Evolutionary conservation across 192 early-diverging fungal genomes (phyloP), one percentile per base, ranked within the genome.

Genomic region (Coemansia sp.): DNA sequence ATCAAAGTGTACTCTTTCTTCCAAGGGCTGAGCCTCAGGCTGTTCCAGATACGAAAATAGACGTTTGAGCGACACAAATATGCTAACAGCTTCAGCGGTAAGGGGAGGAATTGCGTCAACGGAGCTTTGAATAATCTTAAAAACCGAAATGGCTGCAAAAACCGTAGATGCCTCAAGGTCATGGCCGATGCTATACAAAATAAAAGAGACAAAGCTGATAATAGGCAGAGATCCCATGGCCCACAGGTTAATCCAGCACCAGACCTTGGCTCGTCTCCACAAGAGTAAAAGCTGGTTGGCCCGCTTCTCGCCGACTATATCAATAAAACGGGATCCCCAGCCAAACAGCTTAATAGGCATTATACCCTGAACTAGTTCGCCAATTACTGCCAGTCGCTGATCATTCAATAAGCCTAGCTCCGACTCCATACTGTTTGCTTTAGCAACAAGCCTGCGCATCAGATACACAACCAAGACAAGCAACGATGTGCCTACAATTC

Each of bases 331-430:
- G 9, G 76, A 52, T 57, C 88, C 89, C 91, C 91, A 93, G n/a
- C 86, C 88, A 80, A 89, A 90, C 69, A 96, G 82, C 66, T 98
- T 98, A 42, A 98, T 83, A 37, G 95, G 87, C 19, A 90, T 78
- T 34, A 98, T 95, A 15, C 91, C 93, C 57, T 88, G 82, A 21
- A 93, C 67, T 27, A 89, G 68, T 64, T 97, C 93, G 63, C 87
- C 93, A 34, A 88, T 84, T 27, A 83, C 66, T 22, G 84, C 84
- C 44, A 96, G 69, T 7, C 93, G 82, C 59, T 86, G 83, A 63
- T 96, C 93, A 34, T 81, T 81, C 37, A 84, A 72, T 1, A 55
- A 23, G 19, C 73, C 84, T 8, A 87, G 61, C 25, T 75, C 69
- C 7, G 80, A 74, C 61, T 91, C 84, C 57, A 84, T 59, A 30